These are phyloP conservation scores for Botrytis medusae DNA, from an alignment of 2,329 filamentous ascomycete species.

Conservation along the genomic window DNA sequence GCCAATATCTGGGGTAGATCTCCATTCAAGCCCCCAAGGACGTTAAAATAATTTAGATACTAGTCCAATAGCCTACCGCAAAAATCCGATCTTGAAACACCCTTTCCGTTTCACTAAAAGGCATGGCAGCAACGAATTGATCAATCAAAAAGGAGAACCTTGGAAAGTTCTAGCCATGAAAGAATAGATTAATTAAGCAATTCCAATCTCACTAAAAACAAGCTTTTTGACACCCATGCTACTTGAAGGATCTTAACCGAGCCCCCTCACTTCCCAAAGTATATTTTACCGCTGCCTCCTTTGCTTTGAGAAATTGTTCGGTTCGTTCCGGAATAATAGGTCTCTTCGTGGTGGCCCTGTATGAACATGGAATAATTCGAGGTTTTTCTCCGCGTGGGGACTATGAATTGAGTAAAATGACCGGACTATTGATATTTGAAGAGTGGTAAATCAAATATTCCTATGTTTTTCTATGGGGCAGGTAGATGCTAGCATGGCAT, in stretches of 20 bases:
- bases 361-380: not conserved
- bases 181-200: conserved; percentile 3
- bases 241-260: conserved; percentile 1
- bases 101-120: not conserved
- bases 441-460: not conserved
- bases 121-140: not conserved
- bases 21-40: not conserved
- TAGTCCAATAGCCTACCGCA: not conserved
- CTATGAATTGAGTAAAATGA: not conserved
- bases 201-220: not conserved
- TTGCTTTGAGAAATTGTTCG: not conserved
- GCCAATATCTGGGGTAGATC: conserved; percentile 5
- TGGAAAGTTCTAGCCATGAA: not conserved
- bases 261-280: not conserved
- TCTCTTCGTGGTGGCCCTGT: not conserved
- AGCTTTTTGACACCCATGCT: not conserved
- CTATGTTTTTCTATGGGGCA: not conserved
- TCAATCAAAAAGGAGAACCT: conserved; percentile 6
- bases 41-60: not conserved
- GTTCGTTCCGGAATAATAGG: not conserved
- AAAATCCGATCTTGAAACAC: not conserved
- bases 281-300: not conserved
- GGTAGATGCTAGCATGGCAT: not conserved
- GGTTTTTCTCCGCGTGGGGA: not conserved
- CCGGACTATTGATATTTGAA: not conserved